These are phyloP conservation scores for Iris pallida DNA, from an alignment of 116 monocot genomes.

Conservation along the genomic window DNA sequence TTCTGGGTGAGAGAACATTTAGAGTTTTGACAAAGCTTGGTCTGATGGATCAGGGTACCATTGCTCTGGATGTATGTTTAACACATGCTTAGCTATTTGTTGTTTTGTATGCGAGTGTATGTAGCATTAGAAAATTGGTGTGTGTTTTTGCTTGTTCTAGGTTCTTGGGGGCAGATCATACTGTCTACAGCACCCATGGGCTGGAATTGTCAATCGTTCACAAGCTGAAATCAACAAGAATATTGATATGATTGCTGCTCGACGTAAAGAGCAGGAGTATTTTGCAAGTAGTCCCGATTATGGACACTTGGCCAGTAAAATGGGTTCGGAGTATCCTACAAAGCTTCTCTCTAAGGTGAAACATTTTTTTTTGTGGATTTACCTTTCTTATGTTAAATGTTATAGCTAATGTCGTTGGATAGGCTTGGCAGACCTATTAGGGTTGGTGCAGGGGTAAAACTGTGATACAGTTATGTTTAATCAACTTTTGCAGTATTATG, in stretches of 20 bases:
- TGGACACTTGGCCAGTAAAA: slow-evolving; percentile 87
- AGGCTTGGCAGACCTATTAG: slow-evolving; percentile 91
- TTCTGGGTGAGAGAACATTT: too few species aligned
- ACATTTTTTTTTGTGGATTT: background rate
- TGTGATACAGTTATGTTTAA: too few species aligned
- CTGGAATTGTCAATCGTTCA: slow-evolving; percentile 98
- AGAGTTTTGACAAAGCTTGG: too few species aligned
- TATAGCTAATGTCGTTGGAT: slow-evolving; percentile 29
- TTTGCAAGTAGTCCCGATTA: too few species aligned
- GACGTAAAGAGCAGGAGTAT: too few species aligned
- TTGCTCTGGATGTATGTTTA: slow-evolving; percentile 85
- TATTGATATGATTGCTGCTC: too few species aligned
- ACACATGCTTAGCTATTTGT: background rate
- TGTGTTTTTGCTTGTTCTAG: slow-evolving; percentile 28
- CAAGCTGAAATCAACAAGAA: too few species aligned
- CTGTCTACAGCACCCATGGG: slow-evolving; percentile 96
- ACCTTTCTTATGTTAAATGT: background rate
- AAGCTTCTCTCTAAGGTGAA: slow-evolving; percentile 79
- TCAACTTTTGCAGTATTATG: too few species aligned
- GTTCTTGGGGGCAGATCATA: slow-evolving; percentile 94
- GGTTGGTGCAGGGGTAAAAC: slow-evolving; percentile 72
- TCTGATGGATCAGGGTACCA: slow-evolving; percentile 98
- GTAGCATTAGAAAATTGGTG: background rate
- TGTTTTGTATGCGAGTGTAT: too few species aligned
- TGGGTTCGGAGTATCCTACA: slow-evolving; percentile 97